Evolutionary conservation across 495 filamentous ascomycete genomes (phyloP).

Genomic region (Glarea lozoyensis): DNA sequence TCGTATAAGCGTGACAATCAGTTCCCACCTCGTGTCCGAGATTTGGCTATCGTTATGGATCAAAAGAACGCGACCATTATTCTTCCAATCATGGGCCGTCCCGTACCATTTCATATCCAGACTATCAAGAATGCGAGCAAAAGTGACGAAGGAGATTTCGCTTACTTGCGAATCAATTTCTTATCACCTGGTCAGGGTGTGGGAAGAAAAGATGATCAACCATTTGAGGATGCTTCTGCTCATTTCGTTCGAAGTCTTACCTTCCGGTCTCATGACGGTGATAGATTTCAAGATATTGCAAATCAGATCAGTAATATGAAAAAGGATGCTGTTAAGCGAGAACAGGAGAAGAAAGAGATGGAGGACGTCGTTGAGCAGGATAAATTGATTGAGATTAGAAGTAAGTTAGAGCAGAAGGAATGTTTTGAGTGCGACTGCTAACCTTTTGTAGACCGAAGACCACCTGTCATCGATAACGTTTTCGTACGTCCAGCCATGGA

Average conservation of each 20-base stretch:
- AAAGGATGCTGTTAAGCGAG: slow-evolving; percentile 77
- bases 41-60: slow-evolving; percentile 83
- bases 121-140: slow-evolving; percentile 98
- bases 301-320: slow-evolving; percentile 89
- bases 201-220: slow-evolving; percentile 94
- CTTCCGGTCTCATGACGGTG: slow-evolving; percentile 80
- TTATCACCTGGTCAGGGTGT: slow-evolving; percentile 96
- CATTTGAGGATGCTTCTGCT: slow-evolving; percentile 91
- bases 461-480: slow-evolving; percentile 77
- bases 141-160: slow-evolving; percentile 88
- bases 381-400: slow-evolving; percentile 85
- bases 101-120: slow-evolving; percentile 97
- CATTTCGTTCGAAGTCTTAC: slow-evolving; percentile 95
- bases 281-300: slow-evolving; percentile 79
- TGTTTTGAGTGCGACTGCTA: slow-evolving; percentile 19
- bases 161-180: slow-evolving; percentile 94
- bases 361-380: slow-evolving; percentile 99
- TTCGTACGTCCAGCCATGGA: slow-evolving; percentile 92
- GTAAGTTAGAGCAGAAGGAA: slow-evolving; percentile 35
- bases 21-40: slow-evolving; percentile 71
- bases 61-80: slow-evolving; percentile 82
- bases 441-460: slow-evolving; percentile 63
- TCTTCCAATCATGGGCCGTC: slow-evolving; percentile 93
- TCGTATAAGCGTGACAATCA: slow-evolving; percentile 99
- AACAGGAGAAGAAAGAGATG: slow-evolving; percentile 99